Conservation (phyloP, 2,329 filamentous ascomycete genomes). For the Alternaria angustiovoidea region DNA sequence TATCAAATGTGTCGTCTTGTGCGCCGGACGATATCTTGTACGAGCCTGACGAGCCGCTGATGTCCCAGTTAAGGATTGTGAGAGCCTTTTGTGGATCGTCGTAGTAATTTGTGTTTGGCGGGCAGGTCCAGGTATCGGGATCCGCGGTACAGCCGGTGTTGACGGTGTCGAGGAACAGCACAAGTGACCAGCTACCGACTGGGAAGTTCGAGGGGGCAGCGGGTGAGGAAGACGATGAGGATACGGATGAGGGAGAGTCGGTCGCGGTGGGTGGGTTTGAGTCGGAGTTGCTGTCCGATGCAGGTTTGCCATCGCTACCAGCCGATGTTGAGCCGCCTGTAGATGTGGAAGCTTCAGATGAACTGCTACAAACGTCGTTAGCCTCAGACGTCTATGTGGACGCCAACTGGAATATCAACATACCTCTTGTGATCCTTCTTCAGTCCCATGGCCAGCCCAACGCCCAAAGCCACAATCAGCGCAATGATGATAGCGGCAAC, state of each 20-base stretch:
- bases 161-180: conserved; percentile 64
- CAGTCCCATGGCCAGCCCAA: conserved; percentile 54
- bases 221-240: conserved; percentile 25
- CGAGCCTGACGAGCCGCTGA: conserved; percentile 52
- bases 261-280: conserved; percentile 13
- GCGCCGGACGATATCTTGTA: conserved; percentile 65
- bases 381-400: background rate
- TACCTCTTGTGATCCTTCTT: conserved; percentile 44
- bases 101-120: conserved; percentile 63
- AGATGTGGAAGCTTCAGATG: background rate
- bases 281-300: background rate
- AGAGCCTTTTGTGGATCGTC: conserved; percentile 51
- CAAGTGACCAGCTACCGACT: conserved; percentile 68
- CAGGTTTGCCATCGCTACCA: background rate
- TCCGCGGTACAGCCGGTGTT: conserved; percentile 67
- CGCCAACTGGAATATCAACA: background rate
- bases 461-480: conserved; percentile 49
- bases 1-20: conserved; percentile 61
- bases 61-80: conserved; percentile 69
- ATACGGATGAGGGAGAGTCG: conserved; percentile 20
- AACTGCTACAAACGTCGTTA: conserved; percentile 14
- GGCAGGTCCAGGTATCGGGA: conserved; percentile 68
- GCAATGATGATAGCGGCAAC: conserved; percentile 45
- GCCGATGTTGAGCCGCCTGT: background rate
- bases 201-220: conserved; percentile 60